Conservation (phyloP, 2,329 filamentous ascomycete species). For the Neopestalotiopsis rosae region DNA sequence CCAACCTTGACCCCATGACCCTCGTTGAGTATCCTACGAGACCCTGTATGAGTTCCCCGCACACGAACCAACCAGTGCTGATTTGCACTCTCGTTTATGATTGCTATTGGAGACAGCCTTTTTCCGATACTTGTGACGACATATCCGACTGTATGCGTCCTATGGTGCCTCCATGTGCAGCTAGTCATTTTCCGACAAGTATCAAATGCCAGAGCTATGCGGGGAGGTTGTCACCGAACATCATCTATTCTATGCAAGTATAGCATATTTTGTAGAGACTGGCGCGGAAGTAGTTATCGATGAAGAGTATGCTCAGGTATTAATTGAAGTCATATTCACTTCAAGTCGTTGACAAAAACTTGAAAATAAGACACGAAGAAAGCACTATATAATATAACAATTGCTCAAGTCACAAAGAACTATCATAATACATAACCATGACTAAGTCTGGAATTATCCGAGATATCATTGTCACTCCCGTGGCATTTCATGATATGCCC, state of each 20-base stretch:
- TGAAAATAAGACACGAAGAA: too few relatives aligned
- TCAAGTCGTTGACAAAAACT: too few relatives aligned
- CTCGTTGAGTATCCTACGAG: neutral
- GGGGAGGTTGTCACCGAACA: neutral
- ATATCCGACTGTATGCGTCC: neutral
- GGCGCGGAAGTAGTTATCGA: neutral
- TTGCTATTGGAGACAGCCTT: neutral
- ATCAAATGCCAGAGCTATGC: neutral
- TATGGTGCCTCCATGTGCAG: neutral
- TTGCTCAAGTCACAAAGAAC: neutral
- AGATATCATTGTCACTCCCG: conserved; percentile 46
- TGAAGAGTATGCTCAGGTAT: neutral
- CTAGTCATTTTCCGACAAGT: neutral
- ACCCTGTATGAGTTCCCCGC: neutral
- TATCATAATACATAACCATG: conserved; percentile 26
- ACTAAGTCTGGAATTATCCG: conserved; percentile 35
- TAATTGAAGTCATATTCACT: neutral
- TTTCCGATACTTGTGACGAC: neutral
- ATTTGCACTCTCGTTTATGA: neutral
- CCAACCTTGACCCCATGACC: neutral
- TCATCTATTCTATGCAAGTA: neutral
- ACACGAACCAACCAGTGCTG: neutral
- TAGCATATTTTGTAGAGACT: neutral
- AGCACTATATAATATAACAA: too few relatives aligned
- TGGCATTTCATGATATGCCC: conserved; percentile 51